Percentiles rank a stretch among this genome's conserved stretches.
Evolutionary conservation across 371 early-diverging fungal species (phyloP).

Genomic region (Lichtheimia corymbifera): DNA sequence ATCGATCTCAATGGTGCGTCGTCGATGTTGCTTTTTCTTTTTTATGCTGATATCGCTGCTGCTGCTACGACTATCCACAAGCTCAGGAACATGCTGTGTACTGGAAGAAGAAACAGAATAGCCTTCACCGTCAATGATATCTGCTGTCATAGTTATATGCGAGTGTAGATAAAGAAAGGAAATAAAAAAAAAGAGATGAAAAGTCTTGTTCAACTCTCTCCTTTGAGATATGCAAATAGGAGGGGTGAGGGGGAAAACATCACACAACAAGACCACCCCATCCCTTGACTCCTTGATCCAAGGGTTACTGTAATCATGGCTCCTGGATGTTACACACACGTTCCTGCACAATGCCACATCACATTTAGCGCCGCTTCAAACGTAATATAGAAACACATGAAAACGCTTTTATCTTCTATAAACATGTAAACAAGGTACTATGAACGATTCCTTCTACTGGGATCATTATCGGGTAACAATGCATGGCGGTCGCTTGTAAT

Average conservation of each 20-base stretch:
- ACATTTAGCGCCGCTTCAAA: too few relatives aligned
- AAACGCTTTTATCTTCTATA: neutral
- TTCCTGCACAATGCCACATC: too few relatives aligned
- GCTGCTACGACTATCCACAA: neutral
- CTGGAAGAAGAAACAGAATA: constrained; percentile 9
- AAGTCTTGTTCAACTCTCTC: neutral
- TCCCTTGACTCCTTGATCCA: too few relatives aligned
- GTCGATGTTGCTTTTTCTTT: neutral
- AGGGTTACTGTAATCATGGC: too few relatives aligned
- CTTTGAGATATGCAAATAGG: too few relatives aligned
- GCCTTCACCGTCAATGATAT: neutral
- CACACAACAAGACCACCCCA: too few relatives aligned
- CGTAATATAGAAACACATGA: too few relatives aligned
- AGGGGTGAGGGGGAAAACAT: too few relatives aligned
- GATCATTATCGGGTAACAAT: constrained; percentile 7
- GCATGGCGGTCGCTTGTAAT: constrained; percentile 3
- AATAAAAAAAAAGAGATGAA: neutral
- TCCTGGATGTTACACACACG: too few relatives aligned
- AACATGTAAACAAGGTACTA: neutral
- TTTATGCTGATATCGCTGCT: neutral
- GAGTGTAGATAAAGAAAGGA: neutral
- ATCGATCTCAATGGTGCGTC: neutral
- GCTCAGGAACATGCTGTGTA: neutral
- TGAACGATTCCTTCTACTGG: constrained; percentile 4
- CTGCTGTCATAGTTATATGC: neutral